Base-by-base conservation (phyloP, 345 rosid genomes). In the Excoecaria agallocha region DNA sequence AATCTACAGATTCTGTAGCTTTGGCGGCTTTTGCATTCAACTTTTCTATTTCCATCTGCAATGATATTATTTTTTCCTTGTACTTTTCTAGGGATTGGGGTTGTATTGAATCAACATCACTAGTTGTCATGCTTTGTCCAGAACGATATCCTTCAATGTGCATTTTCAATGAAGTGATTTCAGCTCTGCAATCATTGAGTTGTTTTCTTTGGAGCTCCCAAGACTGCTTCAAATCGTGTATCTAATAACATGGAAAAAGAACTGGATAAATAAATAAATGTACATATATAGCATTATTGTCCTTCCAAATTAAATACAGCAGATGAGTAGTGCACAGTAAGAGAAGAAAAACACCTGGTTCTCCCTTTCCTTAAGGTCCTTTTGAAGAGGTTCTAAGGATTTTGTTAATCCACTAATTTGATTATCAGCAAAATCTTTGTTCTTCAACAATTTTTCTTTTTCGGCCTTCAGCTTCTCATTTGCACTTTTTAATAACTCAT, bases 121-220 rank as follows among this genome's bases (percentile, higher is more conserved):
- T 80, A 66, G 79, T 77, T 64, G 82, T 79, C 58, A 74, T 43
- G 81, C 78, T 84, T 80, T 72, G 84, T 56, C 80, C 86, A 74
- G 89, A 85, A 79, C 77, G 86, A 79, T 83, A 89, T 79, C 96
- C 94, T 83, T 91, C 98, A 20, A 94, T 86, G 69, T 89, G 93
- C 98, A 92, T 88, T 86, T 92, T 94, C 76, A 92, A 86, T 82
- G 97, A 80, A 66, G 98, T 91, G 68, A 94, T 91, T 86, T 94
- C 98, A 78, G 94, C 91, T 76, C 94, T 89, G 84, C 93, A 91
- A 71, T 89, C 96, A 85, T 89, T 92, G 74, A 92, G 90, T 78
- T 89, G 91, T 82, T 82, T 85, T 76, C 91, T 84, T 79, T 89
- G 97, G 78, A 81, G 86, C 83, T 92, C 98, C 72, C 72, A 78